Evolutionary conservation across 495 filamentous ascomycete species (phyloP).

Genomic region (Penicillium cataractarum): DNA sequence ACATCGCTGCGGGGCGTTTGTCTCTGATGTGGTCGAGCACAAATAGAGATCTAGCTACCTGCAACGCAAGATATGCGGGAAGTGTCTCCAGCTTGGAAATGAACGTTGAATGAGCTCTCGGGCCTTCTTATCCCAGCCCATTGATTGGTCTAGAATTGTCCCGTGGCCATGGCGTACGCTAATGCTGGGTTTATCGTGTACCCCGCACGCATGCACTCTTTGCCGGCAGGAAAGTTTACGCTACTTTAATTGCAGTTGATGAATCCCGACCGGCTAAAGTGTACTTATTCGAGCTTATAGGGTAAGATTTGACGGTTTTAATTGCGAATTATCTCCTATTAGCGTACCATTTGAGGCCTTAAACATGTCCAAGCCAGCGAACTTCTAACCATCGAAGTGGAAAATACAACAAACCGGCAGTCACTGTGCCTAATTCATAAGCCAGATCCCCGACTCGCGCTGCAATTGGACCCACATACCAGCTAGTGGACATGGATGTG

Average conservation of each 20-base stretch:
- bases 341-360: background rate
- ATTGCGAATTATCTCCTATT: no score
- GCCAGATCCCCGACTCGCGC: background rate
- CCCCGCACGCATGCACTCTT: background rate
- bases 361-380: background rate
- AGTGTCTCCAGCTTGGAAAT: background rate
- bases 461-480: slow-evolving; percentile 4
- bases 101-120: background rate
- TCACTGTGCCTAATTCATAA: background rate
- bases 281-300: background rate
- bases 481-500: background rate
- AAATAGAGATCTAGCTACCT: background rate
- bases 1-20: background rate
- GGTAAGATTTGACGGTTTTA: background rate
- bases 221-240: slow-evolving; percentile 3
- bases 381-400: background rate
- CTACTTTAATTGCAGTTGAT: background rate
- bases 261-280: background rate
- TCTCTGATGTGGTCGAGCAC: background rate
- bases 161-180: background rate
- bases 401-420: background rate
- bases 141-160: background rate
- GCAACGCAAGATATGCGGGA: background rate
- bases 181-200: background rate
- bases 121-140: background rate